phyloP scores from a whole-genome alignment of 768 basidiomycete genomes.

The Chiua virens region DNA sequence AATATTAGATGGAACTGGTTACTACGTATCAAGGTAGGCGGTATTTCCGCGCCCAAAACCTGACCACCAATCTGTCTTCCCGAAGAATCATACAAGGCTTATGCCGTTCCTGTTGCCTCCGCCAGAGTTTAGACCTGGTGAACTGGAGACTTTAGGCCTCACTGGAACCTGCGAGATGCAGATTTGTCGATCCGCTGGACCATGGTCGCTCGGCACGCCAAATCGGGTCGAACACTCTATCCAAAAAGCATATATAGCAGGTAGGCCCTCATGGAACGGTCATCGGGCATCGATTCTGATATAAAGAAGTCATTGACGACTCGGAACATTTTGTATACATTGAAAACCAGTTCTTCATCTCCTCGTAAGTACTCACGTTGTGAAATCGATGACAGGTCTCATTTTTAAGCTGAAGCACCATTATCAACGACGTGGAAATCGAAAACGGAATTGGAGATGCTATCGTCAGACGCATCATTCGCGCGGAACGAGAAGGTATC shows the following conservation, averaged over 20 bases:
- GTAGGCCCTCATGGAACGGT: conserved; percentile 35
- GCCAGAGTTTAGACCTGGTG: conserved; percentile 83
- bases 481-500: conserved; percentile 76
- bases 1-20: conserved; percentile 85
- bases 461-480: conserved; percentile 85
- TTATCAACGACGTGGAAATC: conserved; percentile 78
- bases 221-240: conserved; percentile 87
- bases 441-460: conserved; percentile 97
- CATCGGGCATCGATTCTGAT: neutral
- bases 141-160: conserved; percentile 75
- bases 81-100: conserved; percentile 81
- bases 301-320: conserved; percentile 72
- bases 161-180: conserved; percentile 97
- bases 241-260: conserved; percentile 91
- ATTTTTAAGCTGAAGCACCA: conserved; percentile 53
- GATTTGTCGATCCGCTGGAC: conserved; percentile 91
- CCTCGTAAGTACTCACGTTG: conserved; percentile 57
- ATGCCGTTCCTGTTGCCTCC: conserved; percentile 96
- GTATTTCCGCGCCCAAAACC: neutral
- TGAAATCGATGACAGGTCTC: neutral
- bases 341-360: conserved; percentile 92
- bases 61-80: neutral
- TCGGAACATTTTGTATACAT: conserved; percentile 99
- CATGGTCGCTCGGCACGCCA: conserved; percentile 94
- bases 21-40: conserved; percentile 81